These are phyloP conservation scores for Citrullus mucosospermus DNA, from an alignment of 306 rosid genomes.

Conservation along the genomic window DNA sequence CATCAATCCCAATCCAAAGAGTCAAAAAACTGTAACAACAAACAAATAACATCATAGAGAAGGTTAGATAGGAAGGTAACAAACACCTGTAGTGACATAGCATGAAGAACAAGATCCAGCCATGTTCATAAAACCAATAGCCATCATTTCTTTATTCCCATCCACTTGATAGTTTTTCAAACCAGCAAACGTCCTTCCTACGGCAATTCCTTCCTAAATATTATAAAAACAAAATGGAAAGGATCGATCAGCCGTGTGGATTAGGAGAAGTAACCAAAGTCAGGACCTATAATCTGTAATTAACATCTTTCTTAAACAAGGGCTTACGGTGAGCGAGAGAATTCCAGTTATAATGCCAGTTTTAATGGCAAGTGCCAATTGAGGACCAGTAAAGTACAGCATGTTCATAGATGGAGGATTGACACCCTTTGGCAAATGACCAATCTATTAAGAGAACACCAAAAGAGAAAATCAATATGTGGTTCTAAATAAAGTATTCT, in stretches of 20 bases:
- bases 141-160: slow-evolving; percentile 99
- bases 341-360: slow-evolving; percentile 86
- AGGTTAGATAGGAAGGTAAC: not conserved
- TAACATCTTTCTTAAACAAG: not conserved
- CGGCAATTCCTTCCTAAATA: slow-evolving; percentile 89
- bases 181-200: slow-evolving; percentile 92
- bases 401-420: slow-evolving; percentile 84
- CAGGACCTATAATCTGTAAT: not conserved
- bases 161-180: slow-evolving; percentile 90
- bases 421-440: slow-evolving; percentile 82
- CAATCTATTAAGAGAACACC: slow-evolving; percentile 36
- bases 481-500: not conserved
- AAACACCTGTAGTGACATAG: slow-evolving; percentile 75
- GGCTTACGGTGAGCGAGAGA: slow-evolving; percentile 84
- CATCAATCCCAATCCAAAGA: not conserved
- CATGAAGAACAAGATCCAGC: slow-evolving; percentile 93
- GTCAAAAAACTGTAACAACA: not conserved
- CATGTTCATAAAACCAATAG: slow-evolving; percentile 90
- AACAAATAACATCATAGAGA: not conserved
- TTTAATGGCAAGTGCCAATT: slow-evolving; percentile 69
- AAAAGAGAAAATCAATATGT: not conserved
- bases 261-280: not conserved
- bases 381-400: slow-evolving; percentile 60
- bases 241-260: not conserved
- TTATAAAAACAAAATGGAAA: not conserved